A percentile compares a stretch with the other conserved stretches of the same genome.
Conservation (phyloP, 768 basidiomycete species). For the Saitozyma sp. region DNA sequence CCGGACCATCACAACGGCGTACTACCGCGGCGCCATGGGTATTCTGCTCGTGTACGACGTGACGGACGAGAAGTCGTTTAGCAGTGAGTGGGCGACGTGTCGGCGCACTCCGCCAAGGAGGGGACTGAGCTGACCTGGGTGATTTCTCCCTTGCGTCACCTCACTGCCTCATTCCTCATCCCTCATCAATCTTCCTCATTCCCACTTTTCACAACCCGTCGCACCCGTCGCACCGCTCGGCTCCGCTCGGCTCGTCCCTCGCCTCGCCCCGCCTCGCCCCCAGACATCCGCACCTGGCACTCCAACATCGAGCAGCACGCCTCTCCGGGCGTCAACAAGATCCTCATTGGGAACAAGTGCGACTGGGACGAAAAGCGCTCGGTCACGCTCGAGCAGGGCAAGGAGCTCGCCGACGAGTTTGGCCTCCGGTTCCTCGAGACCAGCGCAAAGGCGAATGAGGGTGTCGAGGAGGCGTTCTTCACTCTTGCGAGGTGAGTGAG, state of each 20-base stretch:
- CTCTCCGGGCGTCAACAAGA: slow-evolving; percentile 98
- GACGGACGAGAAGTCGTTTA: slow-evolving; percentile 79
- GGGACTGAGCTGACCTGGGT: neutral
- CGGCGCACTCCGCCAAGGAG: neutral
- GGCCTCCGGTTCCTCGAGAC: slow-evolving; percentile 98
- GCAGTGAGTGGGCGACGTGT: slow-evolving; percentile 68
- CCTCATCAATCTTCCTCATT: neutral
- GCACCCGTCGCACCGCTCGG: neutral
- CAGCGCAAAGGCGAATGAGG: slow-evolving; percentile 92
- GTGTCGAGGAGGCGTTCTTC: slow-evolving; percentile 98
- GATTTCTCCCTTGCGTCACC: too few species aligned
- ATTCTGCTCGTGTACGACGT: slow-evolving; percentile 99
- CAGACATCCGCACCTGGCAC: slow-evolving; percentile 99
- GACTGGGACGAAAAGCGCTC: slow-evolving; percentile 96
- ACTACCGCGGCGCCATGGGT: slow-evolving; percentile 99
- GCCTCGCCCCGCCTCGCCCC: neutral
- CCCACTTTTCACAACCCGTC: neutral
- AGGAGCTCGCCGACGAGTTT: slow-evolving; percentile 85
- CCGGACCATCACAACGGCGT: slow-evolving; percentile 98
- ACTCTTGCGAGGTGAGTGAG: slow-evolving; percentile 79
- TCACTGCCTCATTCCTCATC: too few species aligned
- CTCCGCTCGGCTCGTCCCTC: slow-evolving; percentile 4
- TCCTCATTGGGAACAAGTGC: slow-evolving; percentile 97
- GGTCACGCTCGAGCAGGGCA: slow-evolving; percentile 87
- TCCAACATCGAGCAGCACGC: slow-evolving; percentile 97